A percentile compares a stretch with the other conserved stretches of the same genome.
Conservation (phyloP, 2,329 filamentous ascomycete species). For the Ambrosiella cleistominuta region DNA sequence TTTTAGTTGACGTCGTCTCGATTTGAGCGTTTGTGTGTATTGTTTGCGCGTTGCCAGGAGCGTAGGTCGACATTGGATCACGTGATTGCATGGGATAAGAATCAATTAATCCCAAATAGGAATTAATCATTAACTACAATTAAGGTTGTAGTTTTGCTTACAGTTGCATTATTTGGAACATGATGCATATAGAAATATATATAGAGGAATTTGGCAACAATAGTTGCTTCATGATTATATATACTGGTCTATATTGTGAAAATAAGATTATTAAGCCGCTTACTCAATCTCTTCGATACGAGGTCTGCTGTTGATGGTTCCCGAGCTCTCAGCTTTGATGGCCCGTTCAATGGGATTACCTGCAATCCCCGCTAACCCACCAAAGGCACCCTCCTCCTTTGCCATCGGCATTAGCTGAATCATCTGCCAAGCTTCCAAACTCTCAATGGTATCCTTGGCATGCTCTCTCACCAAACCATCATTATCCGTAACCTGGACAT, state of each 20-base stretch:
- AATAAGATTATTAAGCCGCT: slow-evolving; percentile 13
- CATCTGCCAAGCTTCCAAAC: slow-evolving; percentile 43
- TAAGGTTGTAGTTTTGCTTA: too few species aligned
- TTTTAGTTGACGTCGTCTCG: not conserved
- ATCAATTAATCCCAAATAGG: not conserved
- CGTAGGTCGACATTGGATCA: not conserved
- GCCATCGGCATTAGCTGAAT: slow-evolving; percentile 28
- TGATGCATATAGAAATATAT: not conserved
- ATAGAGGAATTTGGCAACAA: not conserved
- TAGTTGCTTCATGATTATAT: not conserved
- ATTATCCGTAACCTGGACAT: slow-evolving; percentile 46
- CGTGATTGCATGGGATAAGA: not conserved
- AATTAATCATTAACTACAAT: not conserved
- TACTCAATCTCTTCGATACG: slow-evolving; percentile 46
- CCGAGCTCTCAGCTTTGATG: slow-evolving; percentile 7
- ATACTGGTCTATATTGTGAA: not conserved
- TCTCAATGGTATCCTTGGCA: slow-evolving; percentile 48
- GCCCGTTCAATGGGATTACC: slow-evolving; percentile 15
- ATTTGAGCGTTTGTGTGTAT: not conserved
- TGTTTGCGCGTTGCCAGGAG: not conserved
- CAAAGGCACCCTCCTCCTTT: slow-evolving; percentile 18
- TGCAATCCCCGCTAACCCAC: slow-evolving; percentile 16
- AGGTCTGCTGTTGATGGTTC: slow-evolving; percentile 17
- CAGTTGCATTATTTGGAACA: not conserved
- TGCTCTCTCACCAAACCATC: slow-evolving; percentile 53